These are phyloP conservation scores for Kwoniella sp. DNA, from an alignment of 768 basidiomycete species.

Conservation along the genomic window DNA sequence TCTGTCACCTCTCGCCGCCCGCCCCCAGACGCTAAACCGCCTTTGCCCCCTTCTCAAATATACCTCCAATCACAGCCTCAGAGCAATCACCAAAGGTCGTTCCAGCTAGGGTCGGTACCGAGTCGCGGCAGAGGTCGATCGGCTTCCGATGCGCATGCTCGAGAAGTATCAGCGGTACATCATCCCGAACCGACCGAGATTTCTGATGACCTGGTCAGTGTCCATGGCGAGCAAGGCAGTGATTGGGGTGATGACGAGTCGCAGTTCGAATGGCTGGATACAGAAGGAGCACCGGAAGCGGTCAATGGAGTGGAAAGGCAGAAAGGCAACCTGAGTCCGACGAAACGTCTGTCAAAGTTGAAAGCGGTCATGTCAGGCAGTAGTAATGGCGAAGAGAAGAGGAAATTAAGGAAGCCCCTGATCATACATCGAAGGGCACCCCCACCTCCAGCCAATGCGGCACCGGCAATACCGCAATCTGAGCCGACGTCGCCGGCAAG, in stretches of 20 bases:
- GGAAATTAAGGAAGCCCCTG: constrained; percentile 40
- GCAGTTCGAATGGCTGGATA: constrained; percentile 51
- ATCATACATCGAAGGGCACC: constrained; percentile 43
- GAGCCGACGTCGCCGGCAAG: constrained; percentile 6
- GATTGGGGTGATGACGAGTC: constrained; percentile 53
- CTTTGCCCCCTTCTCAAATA: constrained; percentile 13
- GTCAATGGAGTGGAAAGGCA: constrained; percentile 32
- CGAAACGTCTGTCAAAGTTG: constrained; percentile 34
- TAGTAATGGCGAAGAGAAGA: constrained; percentile 18
- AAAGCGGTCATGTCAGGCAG: constrained; percentile 30
- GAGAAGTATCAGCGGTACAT: constrained; percentile 8
- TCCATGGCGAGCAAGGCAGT: constrained; percentile 49
- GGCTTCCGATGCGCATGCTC: constrained; percentile 13
- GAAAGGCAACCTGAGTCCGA: constrained; percentile 26
- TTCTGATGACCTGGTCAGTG: constrained; percentile 21
- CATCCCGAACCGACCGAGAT: constrained; percentile 19
- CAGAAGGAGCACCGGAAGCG: constrained; percentile 35
- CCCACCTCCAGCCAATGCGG: constrained; percentile 35
- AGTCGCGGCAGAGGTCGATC: background rate
- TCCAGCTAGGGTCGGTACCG: constrained; percentile 11
- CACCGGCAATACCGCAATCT: constrained; percentile 7
- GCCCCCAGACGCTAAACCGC: constrained; percentile 10
- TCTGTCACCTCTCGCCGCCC: constrained; percentile 11
- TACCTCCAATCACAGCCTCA: background rate
- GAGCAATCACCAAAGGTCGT: background rate